Conservation (phyloP, 2,329 filamentous ascomycete species). For the Cucurbitaria berberidis region DNA sequence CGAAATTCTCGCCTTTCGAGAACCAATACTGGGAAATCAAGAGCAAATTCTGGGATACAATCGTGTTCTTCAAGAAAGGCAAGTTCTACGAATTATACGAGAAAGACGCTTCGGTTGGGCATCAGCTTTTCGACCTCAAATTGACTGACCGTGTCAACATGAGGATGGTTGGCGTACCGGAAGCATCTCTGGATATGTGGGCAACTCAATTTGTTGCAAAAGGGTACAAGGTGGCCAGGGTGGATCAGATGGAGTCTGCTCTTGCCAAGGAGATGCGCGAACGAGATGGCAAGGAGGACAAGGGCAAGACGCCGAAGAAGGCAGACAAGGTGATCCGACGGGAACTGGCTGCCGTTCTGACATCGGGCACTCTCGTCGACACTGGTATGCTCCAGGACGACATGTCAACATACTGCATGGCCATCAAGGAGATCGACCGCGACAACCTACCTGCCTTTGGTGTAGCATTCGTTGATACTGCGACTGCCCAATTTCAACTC, state of each 20-base stretch:
- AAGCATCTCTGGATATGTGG: slow-evolving; percentile 95
- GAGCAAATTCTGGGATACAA: slow-evolving; percentile 94
- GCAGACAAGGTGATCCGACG: slow-evolving; percentile 92
- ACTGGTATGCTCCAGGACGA: slow-evolving; percentile 97
- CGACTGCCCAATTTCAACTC: slow-evolving; percentile 93
- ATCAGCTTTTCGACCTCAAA: slow-evolving; percentile 96
- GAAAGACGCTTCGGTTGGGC: slow-evolving; percentile 93
- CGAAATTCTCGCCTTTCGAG: slow-evolving; percentile 89
- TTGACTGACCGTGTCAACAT: slow-evolving; percentile 98
- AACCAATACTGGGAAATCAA: slow-evolving; percentile 99
- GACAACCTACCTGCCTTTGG: slow-evolving; percentile 84
- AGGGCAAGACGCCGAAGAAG: slow-evolving; percentile 59
- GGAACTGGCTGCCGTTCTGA: slow-evolving; percentile 89
- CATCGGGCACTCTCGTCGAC: slow-evolving; percentile 90
- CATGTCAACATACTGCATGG: slow-evolving; percentile 94
- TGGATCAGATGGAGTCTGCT: slow-evolving; percentile 96
- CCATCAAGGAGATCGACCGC: slow-evolving; percentile 76
- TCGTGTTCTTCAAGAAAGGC: slow-evolving; percentile 99
- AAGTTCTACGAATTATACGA: slow-evolving; percentile 99
- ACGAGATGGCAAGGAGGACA: slow-evolving; percentile 64
- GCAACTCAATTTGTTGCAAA: slow-evolving; percentile 98
- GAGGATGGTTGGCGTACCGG: slow-evolving; percentile 98
- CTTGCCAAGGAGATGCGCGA: slow-evolving; percentile 99
- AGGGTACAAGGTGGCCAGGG: slow-evolving; percentile 94
- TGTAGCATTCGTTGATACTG: slow-evolving; percentile 91